These are phyloP conservation scores for Thelephora ganbajun DNA, from an alignment of 768 basidiomycete genomes.

Conservation along the genomic window DNA sequence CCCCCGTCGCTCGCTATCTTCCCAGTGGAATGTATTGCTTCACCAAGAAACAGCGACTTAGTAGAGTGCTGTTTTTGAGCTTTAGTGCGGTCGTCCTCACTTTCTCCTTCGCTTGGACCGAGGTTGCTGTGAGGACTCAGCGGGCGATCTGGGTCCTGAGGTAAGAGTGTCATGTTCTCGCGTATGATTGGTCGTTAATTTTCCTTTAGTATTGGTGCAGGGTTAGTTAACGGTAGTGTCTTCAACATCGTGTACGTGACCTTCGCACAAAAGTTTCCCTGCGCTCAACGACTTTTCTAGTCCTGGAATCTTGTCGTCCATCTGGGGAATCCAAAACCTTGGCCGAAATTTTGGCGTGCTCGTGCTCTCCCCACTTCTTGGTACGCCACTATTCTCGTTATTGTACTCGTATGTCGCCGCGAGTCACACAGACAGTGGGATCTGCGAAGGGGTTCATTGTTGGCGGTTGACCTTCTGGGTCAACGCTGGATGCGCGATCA, in stretches of 20 bases:
- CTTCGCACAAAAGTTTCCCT: background rate
- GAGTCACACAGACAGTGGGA: conserved; percentile 25
- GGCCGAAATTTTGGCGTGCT: conserved; percentile 69
- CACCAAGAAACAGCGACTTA: conserved; percentile 38
- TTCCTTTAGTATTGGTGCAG: conserved; percentile 46
- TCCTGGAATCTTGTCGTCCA: conserved; percentile 54
- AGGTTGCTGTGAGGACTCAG: conserved; percentile 30
- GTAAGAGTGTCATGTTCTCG: conserved; percentile 19
- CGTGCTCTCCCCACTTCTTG: conserved; percentile 63
- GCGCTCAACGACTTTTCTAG: conserved; percentile 18
- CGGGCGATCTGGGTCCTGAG: conserved; percentile 57
- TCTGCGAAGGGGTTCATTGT: conserved; percentile 47
- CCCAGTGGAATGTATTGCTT: conserved; percentile 22
- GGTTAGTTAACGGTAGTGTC: conserved; percentile 52
- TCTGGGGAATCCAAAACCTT: conserved; percentile 58
- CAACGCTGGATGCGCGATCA: conserved; percentile 24
- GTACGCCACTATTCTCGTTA: conserved; percentile 67
- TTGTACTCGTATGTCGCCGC: conserved; percentile 60
- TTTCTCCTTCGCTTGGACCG: conserved; percentile 42
- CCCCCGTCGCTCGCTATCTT: conserved; percentile 39
- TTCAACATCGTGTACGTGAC: conserved; percentile 57
- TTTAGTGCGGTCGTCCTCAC: conserved; percentile 33
- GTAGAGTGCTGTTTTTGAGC: conserved; percentile 47
- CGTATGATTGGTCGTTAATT: background rate
- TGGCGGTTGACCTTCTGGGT: conserved; percentile 58